Evolutionary conservation across 2,329 filamentous ascomycete species (phyloP).

Genomic region (Trichoderma sp.): DNA sequence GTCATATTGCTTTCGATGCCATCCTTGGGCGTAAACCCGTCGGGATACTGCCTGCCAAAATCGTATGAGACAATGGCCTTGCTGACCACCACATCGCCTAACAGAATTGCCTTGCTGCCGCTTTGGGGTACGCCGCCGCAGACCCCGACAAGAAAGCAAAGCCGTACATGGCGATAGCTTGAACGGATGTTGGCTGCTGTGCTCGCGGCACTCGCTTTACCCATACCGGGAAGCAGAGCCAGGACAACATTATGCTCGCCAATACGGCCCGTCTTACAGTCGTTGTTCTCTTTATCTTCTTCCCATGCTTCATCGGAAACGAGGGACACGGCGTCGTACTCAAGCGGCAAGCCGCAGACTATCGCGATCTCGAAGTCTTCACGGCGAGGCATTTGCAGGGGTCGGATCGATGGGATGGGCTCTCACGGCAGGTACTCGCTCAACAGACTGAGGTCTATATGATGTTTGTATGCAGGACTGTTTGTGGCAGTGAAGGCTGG

Average conservation of each 20-base stretch:
- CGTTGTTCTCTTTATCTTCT: constrained; percentile 29
- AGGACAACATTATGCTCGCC: constrained; percentile 36
- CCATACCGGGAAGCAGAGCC: constrained; percentile 33
- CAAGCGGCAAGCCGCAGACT: constrained; percentile 33
- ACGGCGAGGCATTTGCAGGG: constrained; percentile 2
- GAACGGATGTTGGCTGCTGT: constrained; percentile 33
- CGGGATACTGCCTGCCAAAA: constrained; percentile 32
- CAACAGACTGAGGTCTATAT: background rate
- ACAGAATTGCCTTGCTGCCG: constrained; percentile 28
- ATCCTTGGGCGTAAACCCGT: constrained; percentile 32
- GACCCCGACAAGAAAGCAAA: constrained; percentile 39
- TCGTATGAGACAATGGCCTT: constrained; percentile 36
- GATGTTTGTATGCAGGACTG: background rate
- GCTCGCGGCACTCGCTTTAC: constrained; percentile 34
- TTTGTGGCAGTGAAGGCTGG: background rate
- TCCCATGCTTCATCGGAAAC: constrained; percentile 36
- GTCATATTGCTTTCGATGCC: constrained; percentile 32
- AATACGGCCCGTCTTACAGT: constrained; percentile 36
- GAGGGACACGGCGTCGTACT: constrained; percentile 31
- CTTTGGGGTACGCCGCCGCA: constrained; percentile 40
- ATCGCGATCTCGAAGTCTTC: constrained; percentile 33
- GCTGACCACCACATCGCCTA: constrained; percentile 39
- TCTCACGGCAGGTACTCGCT: background rate
- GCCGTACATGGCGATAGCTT: constrained; percentile 34
- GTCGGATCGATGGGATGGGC: background rate